phyloP scores from a whole-genome alignment of 495 filamentous ascomycete species.

The Mycothermus thermophilus region DNA sequence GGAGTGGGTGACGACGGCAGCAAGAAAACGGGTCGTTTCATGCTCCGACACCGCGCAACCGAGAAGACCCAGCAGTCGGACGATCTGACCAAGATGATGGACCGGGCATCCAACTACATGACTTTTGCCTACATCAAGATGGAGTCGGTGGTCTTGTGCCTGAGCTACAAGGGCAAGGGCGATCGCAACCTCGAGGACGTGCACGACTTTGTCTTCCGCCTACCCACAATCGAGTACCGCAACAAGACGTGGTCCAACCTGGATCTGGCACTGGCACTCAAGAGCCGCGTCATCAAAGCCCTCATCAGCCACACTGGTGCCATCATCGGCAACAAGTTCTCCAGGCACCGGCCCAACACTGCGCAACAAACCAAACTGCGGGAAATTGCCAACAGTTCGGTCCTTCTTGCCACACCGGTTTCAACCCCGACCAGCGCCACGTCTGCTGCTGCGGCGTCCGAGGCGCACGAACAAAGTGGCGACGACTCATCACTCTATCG shows the following conservation, averaged over 20 bases:
- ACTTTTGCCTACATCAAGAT: slow-evolving; percentile 91
- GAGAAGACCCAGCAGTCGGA: slow-evolving; percentile 50
- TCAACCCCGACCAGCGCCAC: too few species aligned
- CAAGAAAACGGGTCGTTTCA: slow-evolving; percentile 39
- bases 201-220: slow-evolving; percentile 91
- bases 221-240: slow-evolving; percentile 86
- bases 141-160: slow-evolving; percentile 82
- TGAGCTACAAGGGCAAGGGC: slow-evolving; percentile 93
- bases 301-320: slow-evolving; percentile 90
- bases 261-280: slow-evolving; percentile 79
- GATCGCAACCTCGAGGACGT: slow-evolving; percentile 92
- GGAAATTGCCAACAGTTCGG: slow-evolving; percentile 57
- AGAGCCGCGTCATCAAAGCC: slow-evolving; percentile 86
- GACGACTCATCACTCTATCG: slow-evolving; percentile 38
- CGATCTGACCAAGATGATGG: slow-evolving; percentile 97
- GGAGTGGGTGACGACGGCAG: too few species aligned
- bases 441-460: too few species aligned
- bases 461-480: slow-evolving; percentile 31
- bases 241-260: slow-evolving; percentile 99
- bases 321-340: slow-evolving; percentile 94
- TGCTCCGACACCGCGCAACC: slow-evolving; percentile 23
- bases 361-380: slow-evolving; percentile 65
- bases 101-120: slow-evolving; percentile 91
- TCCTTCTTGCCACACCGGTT: slow-evolving; percentile 31
- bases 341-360: slow-evolving; percentile 66